Base-by-base conservation (phyloP, 257 asterid genomes). In the Haberlea rhodopensis region DNA sequence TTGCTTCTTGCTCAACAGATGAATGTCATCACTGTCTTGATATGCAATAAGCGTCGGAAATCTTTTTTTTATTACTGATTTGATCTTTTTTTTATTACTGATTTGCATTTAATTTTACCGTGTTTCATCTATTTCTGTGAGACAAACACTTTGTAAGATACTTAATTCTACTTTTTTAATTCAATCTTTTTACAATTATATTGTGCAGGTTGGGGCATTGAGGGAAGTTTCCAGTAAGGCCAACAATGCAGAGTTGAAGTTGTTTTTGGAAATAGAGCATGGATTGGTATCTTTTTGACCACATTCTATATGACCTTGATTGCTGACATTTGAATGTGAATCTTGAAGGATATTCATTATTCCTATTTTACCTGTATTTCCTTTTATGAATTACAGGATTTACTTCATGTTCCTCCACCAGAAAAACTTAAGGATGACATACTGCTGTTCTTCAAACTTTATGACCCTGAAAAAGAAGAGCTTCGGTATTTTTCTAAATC, bases 401-500 rank as follows among this genome's bases (percentile, higher is more conserved):
- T 78, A 46, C 78, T 18, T 46, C 92, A 87, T 23, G 66, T 75
- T 58, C 85, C 92, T 75, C 95, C 89, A 55, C 88, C 95, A 26
- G 95, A 84, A 46, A 90, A 81, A 79, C 85, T 21, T 27, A 94
- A 83, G 82, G 99, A 94, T 25, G 96, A 86, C 68, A 77, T 90
- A 63, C 82, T 94, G 71, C 83, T 94, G 61, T 94, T 94, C 79
- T 90, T 94, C 68, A 94, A 94, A 79, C 80, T 86, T 71, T 94
- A 81, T 81, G 88, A 94, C 65, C 96, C 97, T 20, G 95, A 83
- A 79, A 94, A 86, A 79, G 95, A 86, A 79, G 95, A 87, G 81
- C 91, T 90, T 34, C 78, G 96, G 99, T 94, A 85, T 58, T 53
- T 52, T n/a, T n/a, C n/a, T n/a, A n/a, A n/a, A 16, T 70, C 25